phyloP scores from a whole-genome alignment of 1,284 basidiomycete genomes.

The Cutaneotrichosporon cutaneum region DNA sequence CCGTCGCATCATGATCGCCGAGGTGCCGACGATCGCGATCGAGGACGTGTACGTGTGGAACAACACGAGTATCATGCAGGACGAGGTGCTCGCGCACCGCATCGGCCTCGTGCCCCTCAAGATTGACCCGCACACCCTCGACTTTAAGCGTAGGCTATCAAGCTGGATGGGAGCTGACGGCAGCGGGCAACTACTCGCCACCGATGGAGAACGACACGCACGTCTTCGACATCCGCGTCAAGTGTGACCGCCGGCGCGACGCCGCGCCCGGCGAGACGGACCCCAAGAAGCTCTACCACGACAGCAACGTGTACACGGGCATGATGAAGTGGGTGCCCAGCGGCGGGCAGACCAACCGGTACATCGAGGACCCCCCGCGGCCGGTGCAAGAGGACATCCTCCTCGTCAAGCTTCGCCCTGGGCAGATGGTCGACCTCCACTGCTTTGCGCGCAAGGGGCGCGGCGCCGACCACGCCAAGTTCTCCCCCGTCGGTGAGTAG shows the following conservation, averaged over 20 bases:
- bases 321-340: slow-evolving; percentile 79
- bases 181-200: slow-evolving; percentile 56
- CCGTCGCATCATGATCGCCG: slow-evolving; percentile 86
- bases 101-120: slow-evolving; percentile 87
- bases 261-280: slow-evolving; percentile 62
- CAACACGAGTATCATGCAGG: slow-evolving; percentile 92
- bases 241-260: slow-evolving; percentile 65
- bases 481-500: slow-evolving; percentile 84
- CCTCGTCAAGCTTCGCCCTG: slow-evolving; percentile 89
- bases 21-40: slow-evolving; percentile 92
- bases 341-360: slow-evolving; percentile 70
- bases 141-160: slow-evolving; percentile 51
- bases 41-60: slow-evolving; percentile 93
- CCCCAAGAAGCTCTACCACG: slow-evolving; percentile 65
- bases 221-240: slow-evolving; percentile 75
- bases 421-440: slow-evolving; percentile 75
- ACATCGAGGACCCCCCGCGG: slow-evolving; percentile 38
- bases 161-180: background rate
- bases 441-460: slow-evolving; percentile 77
- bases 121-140: slow-evolving; percentile 69
- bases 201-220: slow-evolving; percentile 88
- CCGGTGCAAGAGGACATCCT: slow-evolving; percentile 76
- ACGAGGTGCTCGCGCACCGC: slow-evolving; percentile 89
- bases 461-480: slow-evolving; percentile 97
- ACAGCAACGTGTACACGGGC: slow-evolving; percentile 68